Conservation (phyloP, 352 stramenopile species). For the Phytopythium montanum region DNA sequence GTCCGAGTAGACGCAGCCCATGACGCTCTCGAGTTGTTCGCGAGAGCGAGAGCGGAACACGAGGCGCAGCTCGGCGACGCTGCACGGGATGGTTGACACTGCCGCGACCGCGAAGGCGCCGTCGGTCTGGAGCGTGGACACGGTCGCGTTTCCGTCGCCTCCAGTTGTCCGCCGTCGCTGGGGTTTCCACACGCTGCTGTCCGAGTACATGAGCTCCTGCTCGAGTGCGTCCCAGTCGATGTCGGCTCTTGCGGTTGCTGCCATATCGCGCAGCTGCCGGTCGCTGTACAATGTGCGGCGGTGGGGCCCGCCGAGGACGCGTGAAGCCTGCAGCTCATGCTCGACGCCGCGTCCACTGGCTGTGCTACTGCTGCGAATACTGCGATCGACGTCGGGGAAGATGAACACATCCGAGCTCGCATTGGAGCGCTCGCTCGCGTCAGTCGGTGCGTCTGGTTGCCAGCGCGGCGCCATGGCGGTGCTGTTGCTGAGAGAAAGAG, state of each 20-base stretch:
- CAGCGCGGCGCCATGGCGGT: constrained; percentile 2
- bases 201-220: constrained; percentile 22
- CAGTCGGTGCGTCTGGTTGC: not conserved
- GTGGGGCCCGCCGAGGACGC: not conserved
- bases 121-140: constrained; percentile 15
- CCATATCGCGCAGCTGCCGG: constrained; percentile 34
- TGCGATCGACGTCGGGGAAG: not conserved
- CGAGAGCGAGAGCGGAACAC: constrained; percentile 24
- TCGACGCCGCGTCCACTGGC: not conserved
- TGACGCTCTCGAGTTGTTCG: constrained; percentile 28
- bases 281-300: constrained; percentile 17
- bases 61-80: constrained; percentile 34
- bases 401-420: constrained; percentile 5
- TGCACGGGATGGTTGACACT: constrained; percentile 28
- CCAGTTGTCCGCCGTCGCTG: constrained; percentile 16
- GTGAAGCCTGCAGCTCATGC: not conserved
- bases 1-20: constrained; percentile 29
- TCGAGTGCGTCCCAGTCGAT: constrained; percentile 37
- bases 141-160: constrained; percentile 13
- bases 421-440: not conserved
- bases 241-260: constrained; percentile 16
- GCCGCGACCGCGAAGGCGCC: constrained; percentile 30
- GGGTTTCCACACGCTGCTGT: constrained; percentile 27
- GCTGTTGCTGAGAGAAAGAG: not conserved
- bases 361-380: not conserved